These are phyloP conservation scores for Penicillium sp. DNA, from an alignment of 2,329 filamentous ascomycete genomes.

Conservation along the genomic window DNA sequence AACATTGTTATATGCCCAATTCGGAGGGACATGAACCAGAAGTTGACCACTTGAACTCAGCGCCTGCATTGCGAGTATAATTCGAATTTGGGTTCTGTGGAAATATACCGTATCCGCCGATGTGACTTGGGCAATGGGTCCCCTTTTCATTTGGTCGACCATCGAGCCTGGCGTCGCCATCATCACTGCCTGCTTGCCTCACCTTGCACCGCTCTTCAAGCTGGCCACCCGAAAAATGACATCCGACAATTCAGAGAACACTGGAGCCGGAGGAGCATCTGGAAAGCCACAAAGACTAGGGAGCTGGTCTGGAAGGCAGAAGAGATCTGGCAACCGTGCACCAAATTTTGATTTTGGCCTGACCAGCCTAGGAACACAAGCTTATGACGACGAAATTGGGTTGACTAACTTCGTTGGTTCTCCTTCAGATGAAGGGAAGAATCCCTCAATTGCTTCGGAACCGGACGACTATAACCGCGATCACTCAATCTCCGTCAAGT, in stretches of 20 bases:
- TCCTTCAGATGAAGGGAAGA: too few relatives aligned
- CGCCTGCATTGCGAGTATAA: constrained; percentile 4
- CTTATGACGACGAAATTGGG: constrained; percentile 5
- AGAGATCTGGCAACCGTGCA: not conserved
- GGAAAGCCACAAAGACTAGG: not conserved
- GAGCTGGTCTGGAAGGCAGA: not conserved
- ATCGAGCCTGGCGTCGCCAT: constrained; percentile 13
- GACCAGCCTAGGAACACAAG: not conserved
- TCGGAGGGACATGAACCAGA: not conserved
- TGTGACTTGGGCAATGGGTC: constrained; percentile 11
- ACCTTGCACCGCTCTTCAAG: constrained; percentile 16
- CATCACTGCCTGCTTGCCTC: constrained; percentile 13
- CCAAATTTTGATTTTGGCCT: not conserved
- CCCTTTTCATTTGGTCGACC: constrained; percentile 14
- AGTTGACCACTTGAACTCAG: not conserved
- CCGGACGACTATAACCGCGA: too few relatives aligned
- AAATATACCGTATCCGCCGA: not conserved
- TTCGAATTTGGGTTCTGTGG: constrained; percentile 1
- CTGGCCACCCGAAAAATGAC: not conserved
- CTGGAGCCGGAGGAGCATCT: not conserved
- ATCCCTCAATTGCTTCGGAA: too few relatives aligned
- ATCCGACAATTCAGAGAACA: not conserved
- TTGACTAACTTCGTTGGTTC: not conserved
- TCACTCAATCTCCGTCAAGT: too few relatives aligned
- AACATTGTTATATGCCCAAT: not conserved